Conservation (phyloP, 2,329 filamentous ascomycete genomes). For the Talaromyces islandicus region DNA sequence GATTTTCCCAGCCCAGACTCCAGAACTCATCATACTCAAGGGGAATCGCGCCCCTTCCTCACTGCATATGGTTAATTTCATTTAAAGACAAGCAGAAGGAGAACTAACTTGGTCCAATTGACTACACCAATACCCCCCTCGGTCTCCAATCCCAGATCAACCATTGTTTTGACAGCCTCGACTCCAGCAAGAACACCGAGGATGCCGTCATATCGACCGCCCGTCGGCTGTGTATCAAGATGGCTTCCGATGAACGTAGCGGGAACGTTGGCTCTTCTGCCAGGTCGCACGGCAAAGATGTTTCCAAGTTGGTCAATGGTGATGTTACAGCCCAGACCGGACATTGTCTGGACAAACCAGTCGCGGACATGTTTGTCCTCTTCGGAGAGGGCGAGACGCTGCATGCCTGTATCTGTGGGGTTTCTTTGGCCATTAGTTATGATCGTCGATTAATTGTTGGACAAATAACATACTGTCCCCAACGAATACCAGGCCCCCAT, state of each 20-base stretch:
- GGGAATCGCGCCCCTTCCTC: constrained; percentile 80
- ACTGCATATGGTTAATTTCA: constrained; percentile 31
- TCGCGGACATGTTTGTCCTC: constrained; percentile 60
- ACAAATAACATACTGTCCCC: constrained; percentile 54
- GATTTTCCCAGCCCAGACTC: constrained; percentile 69
- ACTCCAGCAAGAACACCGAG: constrained; percentile 63
- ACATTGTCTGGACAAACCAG: constrained; percentile 61
- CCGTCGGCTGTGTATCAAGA: constrained; percentile 55
- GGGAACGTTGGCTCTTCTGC: constrained; percentile 47
- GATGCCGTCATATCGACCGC: constrained; percentile 65
- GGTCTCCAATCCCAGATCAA: constrained; percentile 61
- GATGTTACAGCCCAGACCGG: constrained; percentile 56
- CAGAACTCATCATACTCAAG: constrained; percentile 66
- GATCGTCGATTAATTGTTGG: neutral
- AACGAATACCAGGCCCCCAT: constrained; percentile 61
- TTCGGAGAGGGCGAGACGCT: constrained; percentile 62
- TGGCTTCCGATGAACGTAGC: constrained; percentile 68
- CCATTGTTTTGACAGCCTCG: constrained; percentile 61
- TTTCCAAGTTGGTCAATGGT: constrained; percentile 70
- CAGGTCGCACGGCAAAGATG: constrained; percentile 67
- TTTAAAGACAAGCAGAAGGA: neutral
- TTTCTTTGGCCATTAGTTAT: constrained; percentile 1
- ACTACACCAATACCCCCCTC: constrained; percentile 63
- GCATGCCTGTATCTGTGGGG: constrained; percentile 54
- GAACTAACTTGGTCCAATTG: constrained; percentile 42